These are phyloP conservation scores for Alternaria brassicicola DNA, from an alignment of 2,329 filamentous ascomycete genomes.

Conservation along the genomic window DNA sequence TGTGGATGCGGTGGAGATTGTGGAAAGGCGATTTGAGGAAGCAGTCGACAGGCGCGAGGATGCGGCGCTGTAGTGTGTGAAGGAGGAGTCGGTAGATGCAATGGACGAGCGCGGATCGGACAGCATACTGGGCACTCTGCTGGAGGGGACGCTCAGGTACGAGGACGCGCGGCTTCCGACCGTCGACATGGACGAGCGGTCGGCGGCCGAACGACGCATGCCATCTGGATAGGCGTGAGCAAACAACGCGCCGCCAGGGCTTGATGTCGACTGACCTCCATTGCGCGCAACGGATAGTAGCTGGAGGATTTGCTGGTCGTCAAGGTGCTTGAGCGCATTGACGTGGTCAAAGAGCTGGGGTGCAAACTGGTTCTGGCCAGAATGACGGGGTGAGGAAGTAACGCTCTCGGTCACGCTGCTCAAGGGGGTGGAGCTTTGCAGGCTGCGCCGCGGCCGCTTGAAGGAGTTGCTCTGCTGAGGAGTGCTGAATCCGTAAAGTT, in stretches of 20 bases:
- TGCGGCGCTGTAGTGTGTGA: slow-evolving; percentile 46
- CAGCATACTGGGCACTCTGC: slow-evolving; percentile 47
- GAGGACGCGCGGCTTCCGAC: slow-evolving; percentile 46
- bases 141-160: slow-evolving; percentile 47
- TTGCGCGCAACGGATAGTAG: slow-evolving; percentile 47
- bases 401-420: slow-evolving; percentile 46
- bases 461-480: slow-evolving; percentile 45
- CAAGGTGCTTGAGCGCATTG: slow-evolving; percentile 49
- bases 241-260: slow-evolving; percentile 15
- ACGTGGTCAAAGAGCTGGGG: slow-evolving; percentile 49
- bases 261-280: slow-evolving; percentile 40
- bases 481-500: slow-evolving; percentile 45
- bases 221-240: slow-evolving; percentile 40
- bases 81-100: slow-evolving; percentile 48
- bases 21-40: slow-evolving; percentile 44
- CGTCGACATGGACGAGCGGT: slow-evolving; percentile 47
- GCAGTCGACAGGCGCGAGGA: slow-evolving; percentile 47
- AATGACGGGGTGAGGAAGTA: slow-evolving; percentile 45
- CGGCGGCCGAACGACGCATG: slow-evolving; percentile 41
- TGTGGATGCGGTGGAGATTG: slow-evolving; percentile 41
- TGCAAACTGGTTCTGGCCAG: slow-evolving; percentile 41
- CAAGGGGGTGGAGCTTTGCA: slow-evolving; percentile 46
- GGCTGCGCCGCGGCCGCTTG: slow-evolving; percentile 48
- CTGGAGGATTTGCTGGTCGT: slow-evolving; percentile 48
- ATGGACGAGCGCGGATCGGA: slow-evolving; percentile 47